phyloP scores from a whole-genome alignment of 2,329 filamentous ascomycete genomes.

The Tolypocladium pustulatum region DNA sequence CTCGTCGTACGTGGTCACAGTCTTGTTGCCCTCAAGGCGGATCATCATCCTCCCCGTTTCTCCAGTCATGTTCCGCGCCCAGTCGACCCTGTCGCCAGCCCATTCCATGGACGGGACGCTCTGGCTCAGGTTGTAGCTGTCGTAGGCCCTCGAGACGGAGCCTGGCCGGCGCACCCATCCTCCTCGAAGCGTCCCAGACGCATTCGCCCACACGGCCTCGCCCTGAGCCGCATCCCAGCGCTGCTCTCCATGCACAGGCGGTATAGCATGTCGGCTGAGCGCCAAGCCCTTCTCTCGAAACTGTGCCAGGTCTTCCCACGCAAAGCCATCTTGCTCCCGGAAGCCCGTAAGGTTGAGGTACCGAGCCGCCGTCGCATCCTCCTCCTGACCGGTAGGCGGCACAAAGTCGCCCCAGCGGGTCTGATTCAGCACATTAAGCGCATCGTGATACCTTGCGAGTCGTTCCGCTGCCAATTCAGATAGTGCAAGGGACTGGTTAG shows the following conservation, averaged over 20 bases:
- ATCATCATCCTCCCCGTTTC: conserved; percentile 57
- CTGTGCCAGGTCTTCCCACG: conserved; percentile 61
- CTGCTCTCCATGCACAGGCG: conserved; percentile 29
- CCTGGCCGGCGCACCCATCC: conserved; percentile 55
- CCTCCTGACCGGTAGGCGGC: conserved; percentile 23
- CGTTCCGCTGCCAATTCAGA: conserved; percentile 31
- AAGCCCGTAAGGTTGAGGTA: conserved; percentile 71
- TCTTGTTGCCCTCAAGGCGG: conserved; percentile 47
- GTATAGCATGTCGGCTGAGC: conserved; percentile 44
- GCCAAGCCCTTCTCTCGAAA: conserved; percentile 57
- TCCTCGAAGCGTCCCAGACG: conserved; percentile 68
- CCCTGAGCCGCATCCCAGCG: conserved; percentile 26
- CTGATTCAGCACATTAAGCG: conserved; percentile 42
- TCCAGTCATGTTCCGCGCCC: conserved; percentile 75
- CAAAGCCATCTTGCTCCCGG: conserved; percentile 60
- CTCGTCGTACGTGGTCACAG: conserved; percentile 33
- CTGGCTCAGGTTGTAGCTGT: conserved; percentile 51
- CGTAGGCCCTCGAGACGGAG: conserved; percentile 33
- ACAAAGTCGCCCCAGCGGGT: conserved; percentile 52
- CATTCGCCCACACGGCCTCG: conserved; percentile 59
- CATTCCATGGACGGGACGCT: conserved; percentile 59
- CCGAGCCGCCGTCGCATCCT: conserved; percentile 15
- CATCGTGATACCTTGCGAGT: conserved; percentile 39
- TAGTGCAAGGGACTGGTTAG: conserved; percentile 18
- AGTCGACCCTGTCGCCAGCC: conserved; percentile 45